Conservation (phyloP, 1,139 yeast species). For the Suhomyces terraborum region DNA sequence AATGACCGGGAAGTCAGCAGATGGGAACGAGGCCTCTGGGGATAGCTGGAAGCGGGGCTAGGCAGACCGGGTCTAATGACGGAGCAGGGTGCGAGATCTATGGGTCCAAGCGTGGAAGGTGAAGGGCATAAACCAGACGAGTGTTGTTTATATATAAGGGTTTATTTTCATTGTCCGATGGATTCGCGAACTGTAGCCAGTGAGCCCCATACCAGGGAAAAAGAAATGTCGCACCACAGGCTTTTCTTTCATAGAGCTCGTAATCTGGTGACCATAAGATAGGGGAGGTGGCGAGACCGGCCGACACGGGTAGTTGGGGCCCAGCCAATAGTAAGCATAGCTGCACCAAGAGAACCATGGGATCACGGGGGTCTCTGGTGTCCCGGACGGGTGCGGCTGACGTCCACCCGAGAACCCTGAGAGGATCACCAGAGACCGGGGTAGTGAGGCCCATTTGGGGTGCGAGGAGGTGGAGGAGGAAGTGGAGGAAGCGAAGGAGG, state of each 20-base stretch:
- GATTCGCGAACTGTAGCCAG: slow-evolving; percentile 3
- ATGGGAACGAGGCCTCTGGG: no score
- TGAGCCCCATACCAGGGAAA: not conserved
- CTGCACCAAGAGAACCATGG: no score
- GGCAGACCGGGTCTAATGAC: no score
- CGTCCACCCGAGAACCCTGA: not conserved
- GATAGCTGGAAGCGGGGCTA: no score
- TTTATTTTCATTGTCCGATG: slow-evolving; percentile 8
- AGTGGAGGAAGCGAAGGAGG: not conserved
- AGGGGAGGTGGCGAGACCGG: slow-evolving; percentile 1
- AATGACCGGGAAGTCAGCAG: no score
- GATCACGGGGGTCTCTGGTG: no score
- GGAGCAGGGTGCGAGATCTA: no score
- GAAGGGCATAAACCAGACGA: not conserved
- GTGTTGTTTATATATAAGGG: slow-evolving; percentile 1
- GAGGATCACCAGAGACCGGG: not conserved
- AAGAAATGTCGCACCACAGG: slow-evolving; percentile 4
- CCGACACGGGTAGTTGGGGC: not conserved
- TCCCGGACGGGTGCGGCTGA: not conserved
- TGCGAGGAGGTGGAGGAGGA: not conserved
- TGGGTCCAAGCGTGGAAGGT: not conserved
- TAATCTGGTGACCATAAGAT: slow-evolving; percentile 1
- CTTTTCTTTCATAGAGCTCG: not conserved
- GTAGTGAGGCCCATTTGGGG: not conserved
- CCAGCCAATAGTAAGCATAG: not conserved